Evolutionary conservation across 2,329 filamentous ascomycete genomes (phyloP), one percentile per base, ranked within the genome.

Genomic region (Hypoxylon sp.): DNA sequence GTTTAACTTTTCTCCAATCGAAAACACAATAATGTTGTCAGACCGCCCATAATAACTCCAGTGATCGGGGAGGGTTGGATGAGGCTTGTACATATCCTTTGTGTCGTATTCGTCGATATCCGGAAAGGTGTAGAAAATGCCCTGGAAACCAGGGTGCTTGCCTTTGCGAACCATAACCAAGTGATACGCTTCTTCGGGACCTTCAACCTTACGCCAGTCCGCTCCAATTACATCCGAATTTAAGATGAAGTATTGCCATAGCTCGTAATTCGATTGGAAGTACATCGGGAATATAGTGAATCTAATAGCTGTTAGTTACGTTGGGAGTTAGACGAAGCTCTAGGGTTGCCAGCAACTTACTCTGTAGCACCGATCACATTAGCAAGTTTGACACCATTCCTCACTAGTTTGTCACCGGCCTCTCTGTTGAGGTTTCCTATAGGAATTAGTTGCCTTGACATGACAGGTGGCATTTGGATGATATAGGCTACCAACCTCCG

Each of bases 1-100:
- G 65, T 87, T 86, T 5, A 86, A 70, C 72, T 86, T 86, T 75
- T 85, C 82, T 28, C 84, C 84, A 50, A 82, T 85, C 1, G 80
- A 82, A 36, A 87, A 81, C 13, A 86, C 83, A 14, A 86, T 81
- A 48, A 86, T 75, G 65, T 84, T 81, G 63, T 86, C 84, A 0
- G 74, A 74, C 2, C 81, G 75, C 1, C 80, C 80, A 21, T 74
- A 70, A 28, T 81, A 79, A 3, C 75, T 70, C 80, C 80, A 84
- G 64, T 80, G 74, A 43, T 81, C 67, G 0, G 77, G 76, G 2
- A 79, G 58, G 0, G 77, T 78, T 0, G 82, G 81, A 53, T 84
- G 81, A 10, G 71, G 75, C 36, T 72, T 76, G 72, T 79, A 85
- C 14, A 86, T 68, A 58, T 86, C 85, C 41, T 80, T 81, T 5